These are phyloP conservation scores for Pestalotiopsis sp. DNA, from an alignment of 2,329 filamentous ascomycete genomes.

Conservation along the genomic window DNA sequence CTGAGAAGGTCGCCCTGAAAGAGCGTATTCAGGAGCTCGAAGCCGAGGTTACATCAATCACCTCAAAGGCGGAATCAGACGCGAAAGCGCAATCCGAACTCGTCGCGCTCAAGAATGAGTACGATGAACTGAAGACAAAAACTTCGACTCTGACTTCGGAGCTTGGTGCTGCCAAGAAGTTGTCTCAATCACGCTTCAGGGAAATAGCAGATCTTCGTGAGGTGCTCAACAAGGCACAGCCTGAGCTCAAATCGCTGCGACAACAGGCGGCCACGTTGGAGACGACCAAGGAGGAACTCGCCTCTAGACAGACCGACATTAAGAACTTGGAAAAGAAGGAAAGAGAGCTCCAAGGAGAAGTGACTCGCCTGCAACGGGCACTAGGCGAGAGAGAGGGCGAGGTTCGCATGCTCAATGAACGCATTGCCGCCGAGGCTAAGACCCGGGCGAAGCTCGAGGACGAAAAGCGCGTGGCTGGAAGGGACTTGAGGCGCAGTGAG, in stretches of 20 bases:
- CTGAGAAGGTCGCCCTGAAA: constrained; percentile 69
- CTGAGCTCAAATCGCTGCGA: constrained; percentile 78
- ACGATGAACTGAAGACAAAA: constrained; percentile 71
- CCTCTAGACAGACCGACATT: constrained; percentile 60
- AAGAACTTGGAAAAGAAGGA: constrained; percentile 80
- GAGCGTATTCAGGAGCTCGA: constrained; percentile 70
- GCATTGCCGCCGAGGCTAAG: constrained; percentile 74
- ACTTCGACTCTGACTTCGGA: constrained; percentile 76
- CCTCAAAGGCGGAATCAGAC: constrained; percentile 43
- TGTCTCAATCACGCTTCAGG: constrained; percentile 86
- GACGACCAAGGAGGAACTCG: constrained; percentile 73
- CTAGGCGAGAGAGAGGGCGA: constrained; percentile 76
- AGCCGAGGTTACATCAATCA: constrained; percentile 60
- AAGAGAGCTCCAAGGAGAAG: constrained; percentile 77
- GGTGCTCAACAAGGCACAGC: constrained; percentile 80
- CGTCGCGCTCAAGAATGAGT: constrained; percentile 53
- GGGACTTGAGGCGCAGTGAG: constrained; percentile 78
- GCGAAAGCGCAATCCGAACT: constrained; percentile 65
- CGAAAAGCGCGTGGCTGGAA: constrained; percentile 71
- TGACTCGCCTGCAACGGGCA: constrained; percentile 70
- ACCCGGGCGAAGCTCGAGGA: constrained; percentile 78
- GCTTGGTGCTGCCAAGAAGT: constrained; percentile 80
- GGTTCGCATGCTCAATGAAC: constrained; percentile 77
- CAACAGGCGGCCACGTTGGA: constrained; percentile 78
- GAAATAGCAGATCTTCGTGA: constrained; percentile 82